A percentile compares a stretch with the other conserved stretches of the same genome.
phyloP scores from a whole-genome alignment of 441 rosid species.

The Adansonia madagascariensis region DNA sequence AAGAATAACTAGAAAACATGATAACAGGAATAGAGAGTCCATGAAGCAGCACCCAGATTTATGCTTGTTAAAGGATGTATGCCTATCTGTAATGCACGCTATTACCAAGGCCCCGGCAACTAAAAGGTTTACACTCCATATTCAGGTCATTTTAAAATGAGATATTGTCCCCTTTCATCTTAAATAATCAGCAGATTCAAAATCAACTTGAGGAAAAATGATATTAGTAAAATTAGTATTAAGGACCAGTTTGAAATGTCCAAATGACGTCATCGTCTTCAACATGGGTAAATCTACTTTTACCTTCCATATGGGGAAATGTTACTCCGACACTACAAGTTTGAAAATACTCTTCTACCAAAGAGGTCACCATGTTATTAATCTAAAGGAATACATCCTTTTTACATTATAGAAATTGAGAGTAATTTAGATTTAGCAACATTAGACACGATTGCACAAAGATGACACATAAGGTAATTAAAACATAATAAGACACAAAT shows the following conservation, averaged over 20 bases:
- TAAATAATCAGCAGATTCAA: neutral
- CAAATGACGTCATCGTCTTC: neutral
- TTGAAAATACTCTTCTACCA: conserved; percentile 4
- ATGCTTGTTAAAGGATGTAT: neutral
- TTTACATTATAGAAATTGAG: neutral
- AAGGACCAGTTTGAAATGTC: neutral
- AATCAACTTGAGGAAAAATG: neutral
- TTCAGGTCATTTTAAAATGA: neutral
- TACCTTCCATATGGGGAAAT: neutral
- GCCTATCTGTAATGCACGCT: neutral
- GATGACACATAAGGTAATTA: too few species aligned
- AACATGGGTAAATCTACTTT: neutral
- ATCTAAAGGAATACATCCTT: conserved; percentile 5
- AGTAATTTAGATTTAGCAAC: neutral
- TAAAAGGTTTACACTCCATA: neutral
- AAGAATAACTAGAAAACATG: neutral
- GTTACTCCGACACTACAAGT: neutral
- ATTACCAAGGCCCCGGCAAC: neutral
- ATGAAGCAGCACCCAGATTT: neutral
- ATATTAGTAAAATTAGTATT: neutral
- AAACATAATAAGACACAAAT: too few species aligned
- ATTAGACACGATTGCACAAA: too few species aligned
- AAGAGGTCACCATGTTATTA: neutral
- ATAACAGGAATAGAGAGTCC: neutral
- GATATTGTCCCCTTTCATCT: neutral